Evolutionary conservation across 163 green algal species (phyloP), one percentile per base, ranked within the genome.

Genomic region (Coccomyxa subellipsoidea): DNA sequence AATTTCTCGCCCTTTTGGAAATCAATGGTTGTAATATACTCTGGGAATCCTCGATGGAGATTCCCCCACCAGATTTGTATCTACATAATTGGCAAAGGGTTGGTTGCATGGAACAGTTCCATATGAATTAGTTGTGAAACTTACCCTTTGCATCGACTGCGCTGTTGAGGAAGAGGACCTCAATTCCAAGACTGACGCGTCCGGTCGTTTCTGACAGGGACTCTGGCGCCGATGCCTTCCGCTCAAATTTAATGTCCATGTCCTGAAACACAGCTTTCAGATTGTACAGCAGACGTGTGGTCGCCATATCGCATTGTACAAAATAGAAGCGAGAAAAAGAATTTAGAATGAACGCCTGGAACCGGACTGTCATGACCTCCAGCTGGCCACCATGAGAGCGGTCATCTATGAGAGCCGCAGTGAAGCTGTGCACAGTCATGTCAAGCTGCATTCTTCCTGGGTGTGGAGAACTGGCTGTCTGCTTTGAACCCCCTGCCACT

Each of bases 101-200:
- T 18, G 23, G 47, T 2, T 12, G 23, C 47, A 59, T 27, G 47
- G 15, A 59, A 12, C 47, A 59, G 3, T 59, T 7, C 47, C 4
- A 18, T 59, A 27, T 12, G 15, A 59, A 18, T 27, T 59, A 12
- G 15, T 18, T n/a, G 66, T 27, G 18, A n/a, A 34, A 7, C 23
- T 83, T 53, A 81, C 82, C 87, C 76, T 84, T 85, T 36, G 84
- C 59, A 47, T 91, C 88, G 21, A 91, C 77, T 6, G 83, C 78
- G 31, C 76, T 87, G 80, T 91, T 90, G n/a, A 90, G 66, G 66
- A 90, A 91, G 47, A 32, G 81, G 47, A 86, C 34, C 9, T 84
- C 71, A 54, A 88, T 12, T 7, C 27, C 37, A 15, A 66, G 10
- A n/a, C 27, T 29, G 3, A 38, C 10, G 27, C 25, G 15, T 34